Evolutionary conservation across 179 eudicot genomes (phyloP).

Genomic region (Patellifolia procumbens): DNA sequence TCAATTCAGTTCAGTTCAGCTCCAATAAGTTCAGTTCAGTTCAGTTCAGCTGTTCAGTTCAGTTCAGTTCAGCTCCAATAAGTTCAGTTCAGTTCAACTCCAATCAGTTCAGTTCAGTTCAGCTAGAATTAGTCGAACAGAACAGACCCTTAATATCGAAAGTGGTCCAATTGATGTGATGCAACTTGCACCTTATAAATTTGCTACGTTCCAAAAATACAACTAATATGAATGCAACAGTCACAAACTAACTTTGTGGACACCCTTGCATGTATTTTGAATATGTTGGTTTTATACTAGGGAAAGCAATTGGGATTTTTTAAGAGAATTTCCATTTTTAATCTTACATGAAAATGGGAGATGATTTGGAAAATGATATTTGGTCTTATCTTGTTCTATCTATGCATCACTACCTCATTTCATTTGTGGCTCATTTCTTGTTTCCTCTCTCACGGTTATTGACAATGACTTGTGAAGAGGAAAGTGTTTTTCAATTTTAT

Average conservation of each 20-base stretch:
- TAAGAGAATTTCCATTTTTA: not conserved
- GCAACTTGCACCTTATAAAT: not conserved
- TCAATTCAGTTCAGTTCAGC: too few relatives aligned
- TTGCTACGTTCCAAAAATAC: not conserved
- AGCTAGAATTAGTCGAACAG: too few relatives aligned
- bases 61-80: too few relatives aligned
- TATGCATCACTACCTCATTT: not conserved
- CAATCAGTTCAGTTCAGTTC: too few relatives aligned
- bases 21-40: too few relatives aligned
- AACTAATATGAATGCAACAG: conserved; percentile 7
- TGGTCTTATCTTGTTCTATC: conserved; percentile 2
- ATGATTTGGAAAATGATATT: not conserved
- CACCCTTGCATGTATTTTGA: not conserved
- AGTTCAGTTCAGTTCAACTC: too few relatives aligned
- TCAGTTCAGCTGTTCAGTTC: too few relatives aligned
- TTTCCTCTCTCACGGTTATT: not conserved
- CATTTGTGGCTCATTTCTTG: not conserved
- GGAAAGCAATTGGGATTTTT: not conserved
- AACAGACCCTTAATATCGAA: too few relatives aligned
- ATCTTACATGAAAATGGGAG: not conserved
- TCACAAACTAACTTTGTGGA: not conserved
- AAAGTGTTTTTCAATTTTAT: not conserved
- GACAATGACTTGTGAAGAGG: not conserved
- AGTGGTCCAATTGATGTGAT: conserved; percentile 6
- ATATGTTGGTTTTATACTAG: conserved; percentile 5